These are phyloP conservation scores for Gossypium aridum DNA, from an alignment of 441 rosid genomes.

Conservation along the genomic window DNA sequence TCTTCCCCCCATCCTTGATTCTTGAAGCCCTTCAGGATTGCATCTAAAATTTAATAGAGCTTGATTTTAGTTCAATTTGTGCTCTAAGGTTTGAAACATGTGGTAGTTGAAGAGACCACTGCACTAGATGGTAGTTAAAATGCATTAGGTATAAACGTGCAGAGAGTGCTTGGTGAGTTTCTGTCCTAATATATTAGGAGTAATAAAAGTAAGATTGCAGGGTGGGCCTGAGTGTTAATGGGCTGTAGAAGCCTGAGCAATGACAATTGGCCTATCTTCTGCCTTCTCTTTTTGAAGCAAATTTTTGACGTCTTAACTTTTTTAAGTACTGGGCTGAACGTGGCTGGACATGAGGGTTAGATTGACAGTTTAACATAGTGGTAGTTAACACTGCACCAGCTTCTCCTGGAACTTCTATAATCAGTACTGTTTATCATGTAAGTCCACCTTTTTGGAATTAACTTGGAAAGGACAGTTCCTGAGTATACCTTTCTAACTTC, in stretches of 20 bases:
- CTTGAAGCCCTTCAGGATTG: not conserved
- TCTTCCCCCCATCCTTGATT: not conserved
- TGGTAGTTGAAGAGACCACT: not conserved
- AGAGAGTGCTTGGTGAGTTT: not conserved
- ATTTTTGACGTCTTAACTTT: not conserved
- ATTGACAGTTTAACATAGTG: not conserved
- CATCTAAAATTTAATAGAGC: not conserved
- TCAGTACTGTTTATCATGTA: not conserved
- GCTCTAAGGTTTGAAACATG: not conserved
- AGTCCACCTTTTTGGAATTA: not conserved
- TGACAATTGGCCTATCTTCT: not conserved
- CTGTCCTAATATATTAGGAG: not conserved
- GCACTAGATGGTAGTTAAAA: not conserved
- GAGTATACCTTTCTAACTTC: not conserved
- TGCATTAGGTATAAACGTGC: not conserved
- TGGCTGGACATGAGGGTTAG: too few species aligned
- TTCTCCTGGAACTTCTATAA: slow-evolving; percentile 1
- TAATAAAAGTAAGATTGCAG: not conserved
- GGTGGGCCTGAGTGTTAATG: not conserved
- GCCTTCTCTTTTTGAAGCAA: not conserved
- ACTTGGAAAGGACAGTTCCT: not conserved
- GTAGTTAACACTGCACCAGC: not conserved
- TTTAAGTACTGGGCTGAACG: too few species aligned
- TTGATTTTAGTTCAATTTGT: not conserved
- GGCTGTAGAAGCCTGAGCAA: not conserved